Base-by-base conservation (phyloP, 1,284 basidiomycete species). In the Hemileia vastatrix region DNA sequence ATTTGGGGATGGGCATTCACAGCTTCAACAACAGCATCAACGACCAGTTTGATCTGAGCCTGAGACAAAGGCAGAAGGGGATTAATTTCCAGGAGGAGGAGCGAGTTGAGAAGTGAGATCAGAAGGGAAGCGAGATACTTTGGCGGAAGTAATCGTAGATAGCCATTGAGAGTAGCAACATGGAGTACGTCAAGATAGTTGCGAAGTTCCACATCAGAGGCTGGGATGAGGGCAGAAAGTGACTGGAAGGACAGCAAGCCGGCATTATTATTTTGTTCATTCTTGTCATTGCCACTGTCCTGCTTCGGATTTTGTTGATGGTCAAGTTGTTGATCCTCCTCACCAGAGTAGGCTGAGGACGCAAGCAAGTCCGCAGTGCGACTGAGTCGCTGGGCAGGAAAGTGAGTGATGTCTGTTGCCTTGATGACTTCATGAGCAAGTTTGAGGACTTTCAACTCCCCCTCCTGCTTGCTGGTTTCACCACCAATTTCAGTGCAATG, bases 361-460 rank as follows among this genome's bases (percentile, higher is more conserved):
- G 40, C 53, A 27, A 63, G 53, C 18, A 63, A 23, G 32, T 63
- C 32, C 36, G 36, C 51, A 24, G 56, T 51, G 9, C 60, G 47
- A 13, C 56, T 48, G n/a, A 63, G 19, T 24, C 60, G 43, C 18
- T 21, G 55, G 5, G 53, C 60, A 19, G 60, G 60, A 43, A 63
- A 56, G 23, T 3, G 15, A 9, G 60, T 63, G 4, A 51, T 27
- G 40, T 63, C 54, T 6, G 4, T n/a, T 15, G 51, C n/a, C n/a
- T 63, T 45, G 18, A 63, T 56, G 15, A 48, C 56, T 45, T 63
- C 60, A 49, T 63, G 52, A n/a, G 56, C 48, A 8, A 54, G 33
- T 51, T 63, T 54, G 23, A 63, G 32, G 21, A 63, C 60, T 21
- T 52, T 48, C 23, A 63, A 43, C 2, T 33, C 40, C 11, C 36